A percentile compares a stretch with the other conserved stretches of the same genome.
Evolutionary conservation across 2,329 filamentous ascomycete species (phyloP).

Genomic region (Trichoderma koningii): DNA sequence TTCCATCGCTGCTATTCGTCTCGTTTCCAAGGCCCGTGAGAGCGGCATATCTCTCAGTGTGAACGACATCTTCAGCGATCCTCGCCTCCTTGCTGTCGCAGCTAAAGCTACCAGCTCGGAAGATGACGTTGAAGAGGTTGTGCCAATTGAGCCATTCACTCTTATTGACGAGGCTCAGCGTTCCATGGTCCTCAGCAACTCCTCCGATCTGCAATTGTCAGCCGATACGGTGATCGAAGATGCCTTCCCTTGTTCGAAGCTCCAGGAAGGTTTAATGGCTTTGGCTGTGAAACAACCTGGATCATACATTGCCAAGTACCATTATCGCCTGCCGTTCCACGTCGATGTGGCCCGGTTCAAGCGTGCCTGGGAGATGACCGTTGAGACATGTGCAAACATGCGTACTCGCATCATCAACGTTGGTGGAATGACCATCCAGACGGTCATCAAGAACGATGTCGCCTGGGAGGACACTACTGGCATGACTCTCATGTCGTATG

Average conservation of each 20-base stretch:
- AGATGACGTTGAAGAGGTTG: background rate
- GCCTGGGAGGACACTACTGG: constrained; percentile 10
- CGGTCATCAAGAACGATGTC: constrained; percentile 28
- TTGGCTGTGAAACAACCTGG: constrained; percentile 38
- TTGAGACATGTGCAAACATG: constrained; percentile 29
- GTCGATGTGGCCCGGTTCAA: constrained; percentile 32
- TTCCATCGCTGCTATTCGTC: constrained; percentile 26
- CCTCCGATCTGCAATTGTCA: background rate
- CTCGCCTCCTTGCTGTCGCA: constrained; percentile 18
- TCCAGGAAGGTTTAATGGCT: constrained; percentile 34
- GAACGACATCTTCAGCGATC: constrained; percentile 20
- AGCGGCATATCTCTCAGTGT: constrained; percentile 15
- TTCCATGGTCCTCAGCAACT: background rate
- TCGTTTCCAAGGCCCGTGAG: constrained; percentile 9
- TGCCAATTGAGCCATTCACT: background rate
- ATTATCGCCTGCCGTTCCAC: constrained; percentile 30
- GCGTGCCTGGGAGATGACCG: constrained; percentile 30
- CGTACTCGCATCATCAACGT: constrained; percentile 32
- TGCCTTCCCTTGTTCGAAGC: constrained; percentile 30
- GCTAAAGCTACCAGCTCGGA: background rate
- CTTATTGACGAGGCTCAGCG: background rate
- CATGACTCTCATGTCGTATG: constrained; percentile 5
- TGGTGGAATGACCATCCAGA: constrained; percentile 24
- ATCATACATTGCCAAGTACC: constrained; percentile 41
- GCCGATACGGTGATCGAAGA: constrained; percentile 27